Conservation (phyloP, 345 rosid species). For the Cardamine occulta region DNA sequence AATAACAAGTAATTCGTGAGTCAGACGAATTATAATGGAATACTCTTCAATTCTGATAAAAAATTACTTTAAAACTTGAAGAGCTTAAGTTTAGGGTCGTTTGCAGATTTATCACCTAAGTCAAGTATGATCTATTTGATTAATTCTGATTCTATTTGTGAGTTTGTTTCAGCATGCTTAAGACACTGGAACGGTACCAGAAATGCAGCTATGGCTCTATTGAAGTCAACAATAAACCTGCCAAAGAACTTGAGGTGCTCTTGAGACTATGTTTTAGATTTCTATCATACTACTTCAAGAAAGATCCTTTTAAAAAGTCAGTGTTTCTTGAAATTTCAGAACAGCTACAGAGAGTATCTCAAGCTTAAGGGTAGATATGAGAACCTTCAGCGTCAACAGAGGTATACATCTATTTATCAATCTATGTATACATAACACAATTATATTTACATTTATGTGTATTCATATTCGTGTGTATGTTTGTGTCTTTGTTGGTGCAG, state of each 20-base stretch:
- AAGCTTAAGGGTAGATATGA: slow-evolving; percentile 80
- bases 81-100: background rate
- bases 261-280: background rate
- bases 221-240: slow-evolving; percentile 81
- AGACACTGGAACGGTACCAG: slow-evolving; percentile 88
- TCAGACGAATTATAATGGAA: too few species aligned
- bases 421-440: background rate
- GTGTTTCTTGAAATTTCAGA: slow-evolving; percentile 49
- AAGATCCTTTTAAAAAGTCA: background rate
- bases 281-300: background rate
- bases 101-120: background rate
- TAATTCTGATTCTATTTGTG: background rate
- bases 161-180: slow-evolving; percentile 72
- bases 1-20: background rate
- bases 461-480: slow-evolving; percentile 1
- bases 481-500: slow-evolving; percentile 43
- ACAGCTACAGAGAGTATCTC: slow-evolving; percentile 87
- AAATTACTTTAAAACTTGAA: background rate
- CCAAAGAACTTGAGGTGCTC: slow-evolving; percentile 84
- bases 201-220: slow-evolving; percentile 92
- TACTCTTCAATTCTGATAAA: background rate
- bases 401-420: slow-evolving; percentile 47
- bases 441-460: background rate
- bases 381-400: slow-evolving; percentile 80
- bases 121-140: slow-evolving; percentile 16